Evolutionary conservation across 164 flowering plant genomes (phyloP).

Genomic region (Akebia trifoliata): DNA sequence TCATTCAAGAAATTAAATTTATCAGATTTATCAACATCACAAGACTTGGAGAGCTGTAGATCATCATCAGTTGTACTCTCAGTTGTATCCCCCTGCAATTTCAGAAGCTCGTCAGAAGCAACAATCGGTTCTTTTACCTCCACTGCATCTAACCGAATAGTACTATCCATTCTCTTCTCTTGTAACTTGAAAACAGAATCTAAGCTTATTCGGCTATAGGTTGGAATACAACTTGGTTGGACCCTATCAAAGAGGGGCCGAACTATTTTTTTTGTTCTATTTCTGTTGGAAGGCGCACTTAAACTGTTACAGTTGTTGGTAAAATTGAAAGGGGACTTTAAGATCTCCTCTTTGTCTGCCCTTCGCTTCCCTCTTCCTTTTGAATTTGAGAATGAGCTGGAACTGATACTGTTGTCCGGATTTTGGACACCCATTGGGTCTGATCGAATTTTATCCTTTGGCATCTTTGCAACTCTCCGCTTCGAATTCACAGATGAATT

Average conservation of each 20-base stretch:
- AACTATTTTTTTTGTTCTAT: neutral
- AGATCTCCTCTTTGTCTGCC: neutral
- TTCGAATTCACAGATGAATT: neutral
- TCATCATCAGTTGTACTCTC: too few species aligned
- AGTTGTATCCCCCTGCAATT: neutral
- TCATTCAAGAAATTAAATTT: neutral
- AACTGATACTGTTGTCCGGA: neutral
- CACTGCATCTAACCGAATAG: neutral
- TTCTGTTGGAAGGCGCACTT: too few species aligned
- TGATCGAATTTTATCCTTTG: neutral
- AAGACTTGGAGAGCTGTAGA: too few species aligned
- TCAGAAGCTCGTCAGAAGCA: neutral
- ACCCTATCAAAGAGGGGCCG: neutral
- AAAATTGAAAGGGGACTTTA: neutral
- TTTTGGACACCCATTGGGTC: neutral
- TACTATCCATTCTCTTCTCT: constrained; percentile 5
- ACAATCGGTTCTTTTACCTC: constrained; percentile 10
- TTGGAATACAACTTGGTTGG: neutral
- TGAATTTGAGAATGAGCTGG: constrained; percentile 9
- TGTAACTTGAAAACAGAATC: constrained; percentile 2
- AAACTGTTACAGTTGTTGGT: constrained; percentile 2
- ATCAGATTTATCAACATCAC: too few species aligned
- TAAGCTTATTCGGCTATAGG: neutral
- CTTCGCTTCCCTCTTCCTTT: constrained; percentile 2
- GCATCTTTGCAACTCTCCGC: neutral